Evolutionary conservation across 352 stramenopile genomes (phyloP), one percentile per base, ranked within the genome.

Genomic region (Poterioochromonas sp.): DNA sequence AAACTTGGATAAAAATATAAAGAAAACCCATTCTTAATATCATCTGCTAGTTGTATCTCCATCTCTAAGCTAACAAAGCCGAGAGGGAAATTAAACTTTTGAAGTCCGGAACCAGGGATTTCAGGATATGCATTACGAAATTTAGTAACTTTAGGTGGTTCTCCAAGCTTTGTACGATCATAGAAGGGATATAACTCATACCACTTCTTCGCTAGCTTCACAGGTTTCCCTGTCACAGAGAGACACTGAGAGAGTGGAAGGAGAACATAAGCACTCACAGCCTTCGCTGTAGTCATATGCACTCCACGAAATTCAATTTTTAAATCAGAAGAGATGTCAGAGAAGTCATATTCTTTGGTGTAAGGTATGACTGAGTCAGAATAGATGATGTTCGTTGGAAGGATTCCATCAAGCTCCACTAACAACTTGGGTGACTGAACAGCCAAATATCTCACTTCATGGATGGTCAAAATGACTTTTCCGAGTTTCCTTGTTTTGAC

Each of bases 161-260:
- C 26, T 32, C 8, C 29, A 11, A 8, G 58, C 29, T 40, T 32
- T 5, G 26, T 29, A 32, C 8, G 12, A 18, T 68, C 58, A 39
- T 68, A 68, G 26, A 40, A 35, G 11, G 58, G 58, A 68, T 68
- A 68, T 8, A 68, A 29, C 58, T 68, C 58, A 15, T 26, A 18
- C 58, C 58, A 68, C 12, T 32, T 12, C 8, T 12, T 15, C 12
- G 26, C 8, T 18, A 26, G 5, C 26, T 5, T 5, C 29, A 39
- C 12, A 35, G 29, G 12, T 12, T 5, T 18, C 26, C 58, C 58
- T 40, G 26, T 68, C 5, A 68, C 5, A 40, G 26, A 40, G 26
- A 68, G 34, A 8, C 5, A 39, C 5, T 5, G 26, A 18, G 29
- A 8, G 12, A 68, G 11, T 15, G 58, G 58, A 12, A 68, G 5